Conservation (phyloP, 2,329 filamentous ascomycete genomes). For the Penicillium rolfsii region DNA sequence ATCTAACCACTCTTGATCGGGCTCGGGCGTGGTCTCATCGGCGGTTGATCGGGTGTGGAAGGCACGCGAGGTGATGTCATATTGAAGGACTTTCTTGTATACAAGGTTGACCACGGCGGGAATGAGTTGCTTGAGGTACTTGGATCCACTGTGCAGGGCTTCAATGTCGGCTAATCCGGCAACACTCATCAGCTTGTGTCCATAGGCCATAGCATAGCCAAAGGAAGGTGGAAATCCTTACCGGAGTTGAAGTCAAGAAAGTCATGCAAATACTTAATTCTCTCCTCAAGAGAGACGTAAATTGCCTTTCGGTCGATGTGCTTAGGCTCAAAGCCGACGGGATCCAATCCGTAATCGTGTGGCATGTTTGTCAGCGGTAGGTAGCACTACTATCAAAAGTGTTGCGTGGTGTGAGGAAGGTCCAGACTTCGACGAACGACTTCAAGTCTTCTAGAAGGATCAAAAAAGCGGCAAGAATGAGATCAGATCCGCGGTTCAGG, state of each 20-base stretch:
- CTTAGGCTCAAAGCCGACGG: slow-evolving; percentile 36
- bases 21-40: slow-evolving; percentile 62
- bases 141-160: slow-evolving; percentile 68
- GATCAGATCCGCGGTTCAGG: not conserved
- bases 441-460: slow-evolving; percentile 2
- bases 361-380: slow-evolving; percentile 15
- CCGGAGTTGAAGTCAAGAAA: slow-evolving; percentile 75
- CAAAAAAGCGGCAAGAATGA: slow-evolving; percentile 1
- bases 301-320: slow-evolving; percentile 72
- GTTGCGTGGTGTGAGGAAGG: not conserved
- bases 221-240: slow-evolving; percentile 45
- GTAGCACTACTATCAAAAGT: not conserved
- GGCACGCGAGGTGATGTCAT: slow-evolving; percentile 79
- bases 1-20: slow-evolving; percentile 64
- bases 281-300: slow-evolving; percentile 70
- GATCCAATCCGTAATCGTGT: slow-evolving; percentile 19
- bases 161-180: slow-evolving; percentile 67
- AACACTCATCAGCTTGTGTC: not conserved
- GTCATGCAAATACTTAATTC: slow-evolving; percentile 72
- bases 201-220: not conserved
- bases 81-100: slow-evolving; percentile 77
- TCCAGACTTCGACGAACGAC: not conserved
- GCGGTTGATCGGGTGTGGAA: slow-evolving; percentile 66
- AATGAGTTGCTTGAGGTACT: slow-evolving; percentile 80
- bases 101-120: slow-evolving; percentile 83